phyloP scores from a whole-genome alignment of 2,329 filamentous ascomycete species.

The Colletotrichum sansevieriae region DNA sequence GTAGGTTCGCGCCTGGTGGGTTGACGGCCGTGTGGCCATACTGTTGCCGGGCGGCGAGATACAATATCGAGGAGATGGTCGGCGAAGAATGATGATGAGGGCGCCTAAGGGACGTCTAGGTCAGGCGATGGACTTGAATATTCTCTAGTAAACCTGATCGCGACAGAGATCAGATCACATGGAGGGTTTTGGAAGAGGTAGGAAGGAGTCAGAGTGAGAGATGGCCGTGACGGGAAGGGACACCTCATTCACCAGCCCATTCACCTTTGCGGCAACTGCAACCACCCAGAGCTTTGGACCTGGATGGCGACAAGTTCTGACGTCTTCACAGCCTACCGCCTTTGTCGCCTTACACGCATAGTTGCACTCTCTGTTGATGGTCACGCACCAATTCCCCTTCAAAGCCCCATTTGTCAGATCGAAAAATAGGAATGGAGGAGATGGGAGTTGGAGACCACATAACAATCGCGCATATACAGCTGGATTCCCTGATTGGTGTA shows the following conservation, averaged over 20 bases:
- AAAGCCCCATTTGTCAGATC: no score
- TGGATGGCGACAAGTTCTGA: no score
- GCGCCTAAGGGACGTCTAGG: background rate
- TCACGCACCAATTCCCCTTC: no score
- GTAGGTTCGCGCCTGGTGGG: constrained; percentile 11
- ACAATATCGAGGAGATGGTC: constrained; percentile 13
- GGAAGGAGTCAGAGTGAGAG: constrained; percentile 14
- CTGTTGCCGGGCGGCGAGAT: constrained; percentile 9
- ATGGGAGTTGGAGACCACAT: no score
- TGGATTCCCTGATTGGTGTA: no score
- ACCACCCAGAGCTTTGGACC: no score
- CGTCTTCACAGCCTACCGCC: no score
- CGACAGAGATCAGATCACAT: background rate
- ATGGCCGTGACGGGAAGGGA: background rate
- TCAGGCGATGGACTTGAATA: background rate
- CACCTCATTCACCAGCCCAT: constrained; percentile 1
- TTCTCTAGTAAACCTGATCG: background rate
- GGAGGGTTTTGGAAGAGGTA: background rate
- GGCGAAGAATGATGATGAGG: background rate
- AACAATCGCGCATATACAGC: no score
- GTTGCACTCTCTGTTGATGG: no score
- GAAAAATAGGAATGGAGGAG: no score
- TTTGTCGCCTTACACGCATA: no score
- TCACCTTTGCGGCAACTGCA: background rate
- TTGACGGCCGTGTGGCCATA: constrained; percentile 20